Evolutionary conservation across 106 monocot species (phyloP), one percentile per base, ranked within the genome.

Genomic region (Iris macrosiphon): DNA sequence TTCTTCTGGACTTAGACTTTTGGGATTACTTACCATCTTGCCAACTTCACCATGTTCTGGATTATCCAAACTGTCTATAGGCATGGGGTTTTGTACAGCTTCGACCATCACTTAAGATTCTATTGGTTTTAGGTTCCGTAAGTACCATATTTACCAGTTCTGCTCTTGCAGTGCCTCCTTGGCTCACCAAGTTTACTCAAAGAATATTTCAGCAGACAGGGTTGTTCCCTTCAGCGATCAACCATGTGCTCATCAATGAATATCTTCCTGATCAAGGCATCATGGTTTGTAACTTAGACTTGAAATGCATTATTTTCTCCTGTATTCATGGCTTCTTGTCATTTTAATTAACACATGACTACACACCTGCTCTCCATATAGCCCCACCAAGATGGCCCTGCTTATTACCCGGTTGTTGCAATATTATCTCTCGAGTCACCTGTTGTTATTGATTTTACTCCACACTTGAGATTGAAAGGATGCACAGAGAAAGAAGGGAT

Each of bases 331-430:
- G 7, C 24, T 34, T 2, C 12, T 34, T 32, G 22, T 15, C 8
- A 31, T 26, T 14, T 5, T 10, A 9, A 31, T 15, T 62, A 9
- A 27, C 29, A 68, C 40, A 27, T 28, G 20, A 43, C 11, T 7
- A 41, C 7, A n/a, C 12, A 26, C 56, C 3, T 6, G 12, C 25
- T 40, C 8, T 37, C 7, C 26, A 23, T 67, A 45, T 80, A 98
- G 96, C 80, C 80, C 29, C 96, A 98, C 71, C 96, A 98, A 83
- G 96, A 98, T 65, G 96, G 96, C 47, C 90, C 96, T 44, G 96
- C 90, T 22, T 98, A 98, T 59, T 98, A 80, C 52, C 96, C 96
- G 20, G 83, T 90, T 38, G 96, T 77, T 40, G 83, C 96, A 42
- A 98, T 98, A 39, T 41, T 98, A 22, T 98, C 96, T 30, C 90